Percentiles rank a stretch among this genome's conserved stretches.
Conservation (phyloP, 495 filamentous ascomycete species). For the Neurospora sp. region DNA sequence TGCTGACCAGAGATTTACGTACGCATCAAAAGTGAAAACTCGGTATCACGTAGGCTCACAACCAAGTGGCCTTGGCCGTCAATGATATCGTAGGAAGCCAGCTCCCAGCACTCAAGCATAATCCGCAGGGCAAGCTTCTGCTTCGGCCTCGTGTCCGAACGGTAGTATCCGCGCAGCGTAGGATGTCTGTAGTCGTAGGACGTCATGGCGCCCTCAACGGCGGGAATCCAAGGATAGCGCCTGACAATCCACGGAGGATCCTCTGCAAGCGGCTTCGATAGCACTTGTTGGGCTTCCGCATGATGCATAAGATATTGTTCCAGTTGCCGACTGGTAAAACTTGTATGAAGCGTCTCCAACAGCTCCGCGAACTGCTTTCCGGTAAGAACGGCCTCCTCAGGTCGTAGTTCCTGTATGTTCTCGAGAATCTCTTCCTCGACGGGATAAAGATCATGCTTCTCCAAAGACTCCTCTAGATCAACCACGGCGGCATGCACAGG, state of each 20-base stretch:
- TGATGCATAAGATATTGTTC: constrained; percentile 21
- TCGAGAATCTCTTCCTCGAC: constrained; percentile 20
- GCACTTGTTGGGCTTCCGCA: not conserved
- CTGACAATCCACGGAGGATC: constrained; percentile 20
- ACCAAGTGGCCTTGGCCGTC: constrained; percentile 22
- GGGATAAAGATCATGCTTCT: constrained; percentile 14
- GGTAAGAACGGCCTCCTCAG: constrained; percentile 16
- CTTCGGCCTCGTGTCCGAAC: constrained; percentile 16
- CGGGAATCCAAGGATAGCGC: constrained; percentile 23
- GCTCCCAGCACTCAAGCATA: constrained; percentile 33
- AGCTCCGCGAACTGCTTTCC: constrained; percentile 30
- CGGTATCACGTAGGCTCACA: constrained; percentile 18
- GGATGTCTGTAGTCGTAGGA: constrained; percentile 1
- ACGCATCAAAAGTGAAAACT: constrained; percentile 32
- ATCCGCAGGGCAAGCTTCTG: constrained; percentile 25
- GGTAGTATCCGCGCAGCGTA: constrained; percentile 17
- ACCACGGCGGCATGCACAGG: constrained; percentile 5
- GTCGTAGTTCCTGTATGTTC: constrained; percentile 36
- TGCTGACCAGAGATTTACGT: constrained; percentile 1
- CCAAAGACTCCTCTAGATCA: constrained; percentile 22
- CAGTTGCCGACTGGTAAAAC: constrained; percentile 36
- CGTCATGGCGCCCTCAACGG: not conserved
- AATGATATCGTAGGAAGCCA: constrained; percentile 20
- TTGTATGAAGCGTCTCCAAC: constrained; percentile 21
- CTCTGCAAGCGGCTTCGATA: not conserved